phyloP scores from a whole-genome alignment of 2,329 filamentous ascomycete genomes.

The Cladophialophora psammophila region DNA sequence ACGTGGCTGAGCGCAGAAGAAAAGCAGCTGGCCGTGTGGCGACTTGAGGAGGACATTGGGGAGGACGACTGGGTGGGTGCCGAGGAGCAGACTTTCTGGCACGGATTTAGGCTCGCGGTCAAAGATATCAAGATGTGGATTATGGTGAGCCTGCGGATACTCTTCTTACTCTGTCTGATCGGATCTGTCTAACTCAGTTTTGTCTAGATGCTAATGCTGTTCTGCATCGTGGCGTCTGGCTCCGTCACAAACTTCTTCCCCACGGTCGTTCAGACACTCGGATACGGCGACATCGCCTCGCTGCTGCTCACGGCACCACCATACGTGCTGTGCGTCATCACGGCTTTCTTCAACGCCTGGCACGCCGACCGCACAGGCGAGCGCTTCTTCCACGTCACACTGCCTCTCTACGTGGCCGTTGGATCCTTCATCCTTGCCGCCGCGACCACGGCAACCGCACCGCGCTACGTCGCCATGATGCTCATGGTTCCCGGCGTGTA shows the following conservation, averaged over 20 bases:
- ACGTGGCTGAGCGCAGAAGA: conserved; percentile 67
- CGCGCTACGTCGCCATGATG: conserved; percentile 75
- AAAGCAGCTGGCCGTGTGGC: conserved; percentile 64
- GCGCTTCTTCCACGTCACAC: conserved; percentile 71
- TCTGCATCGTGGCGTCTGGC: conserved; percentile 56
- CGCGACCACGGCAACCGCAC: conserved; percentile 64
- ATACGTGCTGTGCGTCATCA: conserved; percentile 62
- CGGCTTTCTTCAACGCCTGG: conserved; percentile 67
- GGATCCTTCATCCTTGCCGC: conserved; percentile 73
- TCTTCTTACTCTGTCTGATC: not conserved
- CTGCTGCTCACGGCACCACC: conserved; percentile 58
- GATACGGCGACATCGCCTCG: conserved; percentile 67
- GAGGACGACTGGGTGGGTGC: conserved; percentile 68
- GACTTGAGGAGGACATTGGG: conserved; percentile 70
- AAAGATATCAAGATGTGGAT: conserved; percentile 67
- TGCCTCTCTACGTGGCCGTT: conserved; percentile 69
- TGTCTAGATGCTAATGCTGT: conserved; percentile 60
- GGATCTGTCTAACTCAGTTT: not conserved
- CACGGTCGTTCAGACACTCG: conserved; percentile 72
- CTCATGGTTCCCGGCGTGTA: conserved; percentile 61
- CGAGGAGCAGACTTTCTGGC: conserved; percentile 55
- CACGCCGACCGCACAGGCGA: conserved; percentile 71
- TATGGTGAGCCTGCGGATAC: conserved; percentile 50
- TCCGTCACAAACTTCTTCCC: conserved; percentile 74
- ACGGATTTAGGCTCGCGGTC: conserved; percentile 60